These are phyloP conservation scores for Lasiodiplodia citricola DNA, from an alignment of 2,329 filamentous ascomycete species.

Conservation along the genomic window DNA sequence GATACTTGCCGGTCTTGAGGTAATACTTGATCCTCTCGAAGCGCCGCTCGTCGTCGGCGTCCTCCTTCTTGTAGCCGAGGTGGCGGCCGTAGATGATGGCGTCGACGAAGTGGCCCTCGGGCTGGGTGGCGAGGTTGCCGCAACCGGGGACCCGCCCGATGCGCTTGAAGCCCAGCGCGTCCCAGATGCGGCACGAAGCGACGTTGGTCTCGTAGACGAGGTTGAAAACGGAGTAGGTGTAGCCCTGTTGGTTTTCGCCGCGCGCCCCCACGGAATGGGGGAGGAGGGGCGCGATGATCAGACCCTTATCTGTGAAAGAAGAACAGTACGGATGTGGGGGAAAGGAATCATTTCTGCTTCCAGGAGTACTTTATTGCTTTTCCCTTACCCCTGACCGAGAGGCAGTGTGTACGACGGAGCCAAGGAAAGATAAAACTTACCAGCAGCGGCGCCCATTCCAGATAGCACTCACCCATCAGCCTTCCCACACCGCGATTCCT, in stretches of 20 bases:
- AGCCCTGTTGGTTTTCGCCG: slow-evolving; percentile 60
- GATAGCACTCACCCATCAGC: slow-evolving; percentile 58
- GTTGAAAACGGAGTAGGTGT: slow-evolving; percentile 93
- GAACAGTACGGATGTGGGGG: background rate
- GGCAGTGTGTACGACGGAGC: too few species aligned
- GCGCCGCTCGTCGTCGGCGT: slow-evolving; percentile 89
- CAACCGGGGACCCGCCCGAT: slow-evolving; percentile 75
- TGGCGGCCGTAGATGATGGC: slow-evolving; percentile 67
- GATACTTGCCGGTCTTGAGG: slow-evolving; percentile 92
- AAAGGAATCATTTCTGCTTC: background rate
- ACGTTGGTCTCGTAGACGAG: slow-evolving; percentile 94
- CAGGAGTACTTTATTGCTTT: background rate
- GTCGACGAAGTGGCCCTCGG: slow-evolving; percentile 52
- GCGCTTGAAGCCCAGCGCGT: slow-evolving; percentile 88
- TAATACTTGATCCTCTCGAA: slow-evolving; percentile 99
- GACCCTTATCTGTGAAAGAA: background rate
- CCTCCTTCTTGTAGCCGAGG: slow-evolving; percentile 68
- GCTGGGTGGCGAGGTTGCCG: slow-evolving; percentile 56
- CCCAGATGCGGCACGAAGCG: slow-evolving; percentile 88
- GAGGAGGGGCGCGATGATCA: background rate
- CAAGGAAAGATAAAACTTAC: slow-evolving; percentile 34
- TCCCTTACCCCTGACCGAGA: background rate
- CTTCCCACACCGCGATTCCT: slow-evolving; percentile 57
- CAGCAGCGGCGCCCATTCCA: slow-evolving; percentile 59
- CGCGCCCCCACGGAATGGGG: background rate